Percentiles rank a stretch among this genome's conserved stretches.
Conservation (phyloP, 768 basidiomycete genomes). For the Russula emetica region DNA sequence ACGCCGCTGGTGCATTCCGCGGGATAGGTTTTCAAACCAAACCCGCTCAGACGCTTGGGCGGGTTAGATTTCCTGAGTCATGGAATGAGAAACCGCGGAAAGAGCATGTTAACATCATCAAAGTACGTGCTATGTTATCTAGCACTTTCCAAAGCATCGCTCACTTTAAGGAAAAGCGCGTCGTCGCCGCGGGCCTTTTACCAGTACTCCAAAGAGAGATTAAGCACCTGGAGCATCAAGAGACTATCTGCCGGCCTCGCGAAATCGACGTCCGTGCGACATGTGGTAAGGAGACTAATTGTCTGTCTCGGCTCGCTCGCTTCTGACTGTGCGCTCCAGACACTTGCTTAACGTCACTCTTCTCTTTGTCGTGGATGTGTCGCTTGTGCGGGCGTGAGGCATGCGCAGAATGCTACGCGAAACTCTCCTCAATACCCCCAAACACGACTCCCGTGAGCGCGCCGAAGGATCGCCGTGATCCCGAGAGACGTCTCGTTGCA, state of each 20-base stretch:
- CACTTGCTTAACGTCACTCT: slow-evolving; percentile 89
- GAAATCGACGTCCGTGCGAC: slow-evolving; percentile 83
- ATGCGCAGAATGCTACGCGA: slow-evolving; percentile 74
- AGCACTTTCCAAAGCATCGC: slow-evolving; percentile 16
- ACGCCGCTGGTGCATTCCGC: slow-evolving; percentile 49
- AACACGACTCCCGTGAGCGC: slow-evolving; percentile 38
- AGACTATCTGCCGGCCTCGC: slow-evolving; percentile 64
- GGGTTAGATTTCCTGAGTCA: slow-evolving; percentile 15
- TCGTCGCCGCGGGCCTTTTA: slow-evolving; percentile 62
- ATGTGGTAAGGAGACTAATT: slow-evolving; percentile 54
- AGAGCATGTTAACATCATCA: slow-evolving; percentile 50
- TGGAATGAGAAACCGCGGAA: slow-evolving; percentile 35
- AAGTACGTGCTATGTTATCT: slow-evolving; percentile 38
- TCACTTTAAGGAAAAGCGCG: slow-evolving; percentile 42
- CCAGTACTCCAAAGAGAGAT: slow-evolving; percentile 64
- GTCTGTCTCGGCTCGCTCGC: slow-evolving; percentile 20
- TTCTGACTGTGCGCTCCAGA: slow-evolving; percentile 45
- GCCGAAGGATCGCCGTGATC: slow-evolving; percentile 30
- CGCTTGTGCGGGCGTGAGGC: slow-evolving; percentile 83
- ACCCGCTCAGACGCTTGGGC: slow-evolving; percentile 8
- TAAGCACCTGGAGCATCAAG: slow-evolving; percentile 47
- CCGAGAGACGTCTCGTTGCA: slow-evolving; percentile 55
- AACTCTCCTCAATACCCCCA: slow-evolving; percentile 51
- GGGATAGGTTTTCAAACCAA: slow-evolving; percentile 52
- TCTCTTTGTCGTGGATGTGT: slow-evolving; percentile 87